Percentiles rank a stretch among this genome's conserved stretches.
Evolutionary conservation across 352 stramenopile genomes (phyloP).

Genomic region (Blastocystis sp.): DNA sequence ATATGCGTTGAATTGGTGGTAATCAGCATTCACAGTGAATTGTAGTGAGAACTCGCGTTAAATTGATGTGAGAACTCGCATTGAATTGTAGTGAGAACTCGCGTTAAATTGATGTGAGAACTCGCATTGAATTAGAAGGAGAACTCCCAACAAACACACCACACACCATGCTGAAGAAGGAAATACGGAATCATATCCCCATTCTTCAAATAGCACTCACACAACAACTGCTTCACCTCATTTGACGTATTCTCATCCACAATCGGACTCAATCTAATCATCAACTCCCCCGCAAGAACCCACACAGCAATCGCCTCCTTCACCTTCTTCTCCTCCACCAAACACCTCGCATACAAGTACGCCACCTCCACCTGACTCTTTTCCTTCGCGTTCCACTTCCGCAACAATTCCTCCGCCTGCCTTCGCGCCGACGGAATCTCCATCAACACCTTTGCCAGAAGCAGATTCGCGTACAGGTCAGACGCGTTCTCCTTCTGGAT

Average conservation of each 20-base stretch:
- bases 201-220: constrained; percentile 67
- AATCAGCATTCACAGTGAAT: too few relatives aligned
- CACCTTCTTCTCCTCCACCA: background rate
- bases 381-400: background rate
- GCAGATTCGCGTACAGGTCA: constrained; percentile 32
- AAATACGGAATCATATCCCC: constrained; percentile 37
- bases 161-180: constrained; percentile 13
- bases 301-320: constrained; percentile 30
- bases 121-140: too few relatives aligned
- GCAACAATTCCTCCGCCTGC: constrained; percentile 9
- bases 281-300: background rate
- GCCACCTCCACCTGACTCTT: background rate
- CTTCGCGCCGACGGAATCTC: background rate
- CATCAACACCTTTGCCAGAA: constrained; percentile 35
- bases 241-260: background rate
- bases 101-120: too few relatives aligned
- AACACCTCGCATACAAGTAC: constrained; percentile 10
- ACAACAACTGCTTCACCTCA: constrained; percentile 49
- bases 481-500: constrained; percentile 12
- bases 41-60: too few relatives aligned
- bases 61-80: too few relatives aligned
- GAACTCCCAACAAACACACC: constrained; percentile 30
- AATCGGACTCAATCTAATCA: background rate
- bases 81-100: too few relatives aligned
- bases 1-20: too few relatives aligned